A percentile compares a stretch with the other conserved stretches of the same genome.
Evolutionary conservation across 202 grass and related monocot genomes (phyloP).

Genomic region (Dendrocalamus latiflorus): DNA sequence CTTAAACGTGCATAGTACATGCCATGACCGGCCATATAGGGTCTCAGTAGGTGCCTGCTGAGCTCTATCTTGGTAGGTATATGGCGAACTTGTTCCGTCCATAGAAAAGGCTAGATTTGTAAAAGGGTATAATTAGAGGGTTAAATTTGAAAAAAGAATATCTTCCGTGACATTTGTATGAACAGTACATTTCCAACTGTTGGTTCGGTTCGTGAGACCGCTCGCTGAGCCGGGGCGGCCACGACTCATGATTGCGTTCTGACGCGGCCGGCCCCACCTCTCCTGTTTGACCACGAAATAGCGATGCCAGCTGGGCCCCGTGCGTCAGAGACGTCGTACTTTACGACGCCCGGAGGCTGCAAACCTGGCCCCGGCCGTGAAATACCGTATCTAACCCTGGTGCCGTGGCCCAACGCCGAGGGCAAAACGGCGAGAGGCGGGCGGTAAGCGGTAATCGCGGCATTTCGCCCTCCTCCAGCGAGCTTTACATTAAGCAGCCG

Average conservation of each 20-base stretch:
- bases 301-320: background rate
- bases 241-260: constrained; percentile 19
- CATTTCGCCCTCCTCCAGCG: background rate
- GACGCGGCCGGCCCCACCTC: constrained; percentile 6
- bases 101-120: too few relatives aligned
- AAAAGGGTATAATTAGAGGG: too few relatives aligned
- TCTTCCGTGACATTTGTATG: too few relatives aligned
- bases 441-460: background rate
- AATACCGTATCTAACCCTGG: background rate
- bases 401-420: background rate
- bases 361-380: background rate
- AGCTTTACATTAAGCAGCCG: constrained; percentile 10
- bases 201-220: background rate
- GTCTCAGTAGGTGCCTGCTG: too few relatives aligned
- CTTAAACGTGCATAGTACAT: too few relatives aligned
- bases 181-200: too few relatives aligned
- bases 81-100: too few relatives aligned
- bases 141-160: too few relatives aligned
- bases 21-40: too few relatives aligned
- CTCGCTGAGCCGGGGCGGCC: background rate
- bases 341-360: background rate
- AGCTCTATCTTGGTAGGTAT: too few relatives aligned
- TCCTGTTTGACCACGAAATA: constrained; percentile 14
- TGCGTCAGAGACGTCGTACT: background rate
- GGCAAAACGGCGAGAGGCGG: background rate